Evolutionary conservation across 495 filamentous ascomycete species (phyloP), one percentile per base, ranked within the genome.

Genomic region (Penicillium coprophilum): DNA sequence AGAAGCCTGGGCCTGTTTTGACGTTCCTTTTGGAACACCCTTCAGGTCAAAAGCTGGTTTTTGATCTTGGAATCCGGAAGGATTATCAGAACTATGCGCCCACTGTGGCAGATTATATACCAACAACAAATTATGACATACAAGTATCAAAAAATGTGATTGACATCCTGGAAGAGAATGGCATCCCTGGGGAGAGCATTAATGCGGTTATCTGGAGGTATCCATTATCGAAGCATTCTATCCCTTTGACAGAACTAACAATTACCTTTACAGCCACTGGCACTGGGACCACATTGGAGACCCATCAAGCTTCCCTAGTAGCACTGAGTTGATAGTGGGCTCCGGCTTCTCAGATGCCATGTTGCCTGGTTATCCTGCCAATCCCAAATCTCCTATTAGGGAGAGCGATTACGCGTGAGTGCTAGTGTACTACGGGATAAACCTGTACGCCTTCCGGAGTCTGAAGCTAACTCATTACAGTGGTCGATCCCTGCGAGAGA

Each of bases 221-320:
- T 11, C 12, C 13, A 6, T 41, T 52, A 13, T 4, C 2, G 0
- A n/a, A 28, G 24, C 7, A 17, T 34, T 48, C 3, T 2, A 46
- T 9, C 12, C 4, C 0, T 31, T 41, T 6, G 0, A 34, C 6
- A 12, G 13, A 20, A 21, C 17, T 34, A 21, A 31, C 28, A 6
- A 17, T 38, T n/a, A 39, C 31, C 31, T 38, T 20, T 46, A n/a
- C n/a, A 82, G 78, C 28, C 83, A 86, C 56, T 64, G 65, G 48
- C 85, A 87, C 58, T 77, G 80, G 52, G 83, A 86, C 57, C 85
- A 87, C 61, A 71, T 66, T 11, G 83, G 82, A 4, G 74, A 85
- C 46, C 67, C 74, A 1, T 65, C 68, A 1, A 74, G 55, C 1
- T 85, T 86, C 53, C 76, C 74, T 0, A 46, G 71, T 0, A 68